Conservation (phyloP, 352 stramenopile genomes). For the Bremia lactucae region DNA sequence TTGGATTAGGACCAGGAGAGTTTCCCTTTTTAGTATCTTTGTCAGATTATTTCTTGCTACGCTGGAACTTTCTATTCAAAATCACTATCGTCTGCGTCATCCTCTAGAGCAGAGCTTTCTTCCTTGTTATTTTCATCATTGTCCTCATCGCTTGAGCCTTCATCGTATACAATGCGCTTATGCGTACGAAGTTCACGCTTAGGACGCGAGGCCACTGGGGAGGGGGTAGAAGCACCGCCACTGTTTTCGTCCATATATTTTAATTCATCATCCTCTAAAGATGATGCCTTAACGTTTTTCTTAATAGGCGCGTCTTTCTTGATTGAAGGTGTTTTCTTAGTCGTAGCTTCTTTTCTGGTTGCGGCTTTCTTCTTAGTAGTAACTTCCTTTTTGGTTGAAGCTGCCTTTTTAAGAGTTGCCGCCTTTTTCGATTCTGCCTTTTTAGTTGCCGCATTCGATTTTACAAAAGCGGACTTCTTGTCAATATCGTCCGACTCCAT, state of each 20-base stretch:
- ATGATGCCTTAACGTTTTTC: slow-evolving; percentile 6
- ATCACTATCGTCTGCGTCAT: slow-evolving; percentile 50
- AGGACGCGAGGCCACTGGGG: slow-evolving; percentile 17
- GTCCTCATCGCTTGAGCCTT: slow-evolving; percentile 49
- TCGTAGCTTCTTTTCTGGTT: no score
- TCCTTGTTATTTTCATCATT: slow-evolving; percentile 24
- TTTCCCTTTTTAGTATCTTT: no score
- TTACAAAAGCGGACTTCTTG: no score
- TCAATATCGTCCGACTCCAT: slow-evolving; percentile 29
- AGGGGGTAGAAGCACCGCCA: slow-evolving; percentile 13
- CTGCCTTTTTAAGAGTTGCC: slow-evolving; percentile 20
- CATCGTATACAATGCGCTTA: slow-evolving; percentile 40
- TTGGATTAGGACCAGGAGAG: no score
- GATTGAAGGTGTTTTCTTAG: slow-evolving; percentile 11
- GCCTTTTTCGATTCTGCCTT: slow-evolving; percentile 25
- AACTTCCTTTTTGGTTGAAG: slow-evolving; percentile 15
- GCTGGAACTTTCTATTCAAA: slow-evolving; percentile 24
- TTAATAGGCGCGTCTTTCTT: background rate
- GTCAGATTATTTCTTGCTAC: no score
- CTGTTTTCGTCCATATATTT: slow-evolving; percentile 12
- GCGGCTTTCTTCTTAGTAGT: slow-evolving; percentile 14
- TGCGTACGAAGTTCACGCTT: slow-evolving; percentile 29
- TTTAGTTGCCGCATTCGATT: no score
- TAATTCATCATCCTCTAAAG: slow-evolving; percentile 20
- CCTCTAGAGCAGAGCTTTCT: slow-evolving; percentile 42